Evolutionary conservation across 2,329 filamentous ascomycete species (phyloP).

Genomic region (Ascosphaera pollenicola): DNA sequence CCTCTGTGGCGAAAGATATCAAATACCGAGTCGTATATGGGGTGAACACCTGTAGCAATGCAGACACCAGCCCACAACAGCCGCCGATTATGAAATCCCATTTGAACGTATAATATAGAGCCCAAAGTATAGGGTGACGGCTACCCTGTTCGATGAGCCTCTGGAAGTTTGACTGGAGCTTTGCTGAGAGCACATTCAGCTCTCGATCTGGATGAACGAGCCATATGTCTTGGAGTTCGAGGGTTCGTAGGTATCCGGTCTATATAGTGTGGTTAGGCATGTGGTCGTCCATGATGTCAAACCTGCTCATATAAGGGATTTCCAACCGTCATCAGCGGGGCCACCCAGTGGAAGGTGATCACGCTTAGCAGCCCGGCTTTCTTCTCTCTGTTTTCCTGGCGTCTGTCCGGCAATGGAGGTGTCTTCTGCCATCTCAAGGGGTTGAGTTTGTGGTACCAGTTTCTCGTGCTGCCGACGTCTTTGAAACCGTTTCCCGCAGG

Average conservation of each 20-base stretch:
- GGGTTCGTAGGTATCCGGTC: constrained; percentile 63
- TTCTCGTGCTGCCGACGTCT: too few relatives aligned
- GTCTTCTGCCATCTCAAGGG: constrained; percentile 24
- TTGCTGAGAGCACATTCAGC: constrained; percentile 45
- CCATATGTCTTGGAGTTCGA: constrained; percentile 77
- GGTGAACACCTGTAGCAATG: constrained; percentile 53
- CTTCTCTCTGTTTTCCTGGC: constrained; percentile 43
- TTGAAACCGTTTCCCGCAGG: too few relatives aligned
- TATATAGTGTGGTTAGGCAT: constrained; percentile 18
- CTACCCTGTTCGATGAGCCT: constrained; percentile 44
- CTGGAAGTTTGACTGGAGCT: constrained; percentile 45
- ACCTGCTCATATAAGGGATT: constrained; percentile 3
- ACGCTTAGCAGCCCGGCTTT: constrained; percentile 51
- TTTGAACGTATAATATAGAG: constrained; percentile 69
- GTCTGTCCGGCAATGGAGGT: constrained; percentile 33
- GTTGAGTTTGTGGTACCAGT: constrained; percentile 21
- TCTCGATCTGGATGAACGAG: constrained; percentile 60
- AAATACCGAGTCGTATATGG: constrained; percentile 72
- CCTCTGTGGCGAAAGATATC: constrained; percentile 63
- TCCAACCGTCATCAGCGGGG: constrained; percentile 56
- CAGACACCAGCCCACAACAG: constrained; percentile 49
- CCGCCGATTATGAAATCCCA: constrained; percentile 70
- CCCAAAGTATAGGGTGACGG: constrained; percentile 53
- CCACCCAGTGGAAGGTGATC: constrained; percentile 78
- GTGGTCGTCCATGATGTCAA: too few relatives aligned